A percentile compares a stretch with the other conserved stretches of the same genome.
Evolutionary conservation across 352 stramenopile genomes (phyloP).

Genomic region (Pythium coloratum): DNA sequence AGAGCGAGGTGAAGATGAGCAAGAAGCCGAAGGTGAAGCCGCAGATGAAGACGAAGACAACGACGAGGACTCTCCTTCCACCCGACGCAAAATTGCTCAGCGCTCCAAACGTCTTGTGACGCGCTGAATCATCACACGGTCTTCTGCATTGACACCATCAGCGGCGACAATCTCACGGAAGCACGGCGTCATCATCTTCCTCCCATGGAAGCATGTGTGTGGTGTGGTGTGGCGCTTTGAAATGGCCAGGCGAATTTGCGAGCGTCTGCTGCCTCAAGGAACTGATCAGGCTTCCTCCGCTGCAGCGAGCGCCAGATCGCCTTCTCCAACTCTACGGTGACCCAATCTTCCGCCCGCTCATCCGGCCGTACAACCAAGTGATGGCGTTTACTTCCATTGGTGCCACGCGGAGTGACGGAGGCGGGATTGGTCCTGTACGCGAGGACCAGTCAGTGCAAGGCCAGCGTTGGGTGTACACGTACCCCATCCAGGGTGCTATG

Average conservation of each 20-base stretch:
- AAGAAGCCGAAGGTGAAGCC: too few species aligned
- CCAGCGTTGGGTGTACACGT: not conserved
- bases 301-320: not conserved
- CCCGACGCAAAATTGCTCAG: not conserved
- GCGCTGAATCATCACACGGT: not conserved
- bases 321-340: not conserved
- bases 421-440: not conserved
- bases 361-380: constrained; percentile 11
- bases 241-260: not conserved
- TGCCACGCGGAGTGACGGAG: not conserved
- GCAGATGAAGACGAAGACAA: not conserved
- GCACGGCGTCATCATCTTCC: not conserved
- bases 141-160: not conserved
- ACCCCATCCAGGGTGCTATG: constrained; percentile 10
- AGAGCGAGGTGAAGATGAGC: not conserved
- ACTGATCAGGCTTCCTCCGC: not conserved
- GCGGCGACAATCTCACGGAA: not conserved
- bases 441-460: constrained; percentile 8
- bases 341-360: constrained; percentile 1
- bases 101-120: not conserved
- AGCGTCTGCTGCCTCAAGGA: not conserved
- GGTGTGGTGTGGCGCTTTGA: constrained; percentile 1
- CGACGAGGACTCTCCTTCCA: not conserved
- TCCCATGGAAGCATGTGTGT: not conserved
- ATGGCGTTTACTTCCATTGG: constrained; percentile 10